Percentiles rank a stretch among this genome's conserved stretches.
Evolutionary conservation across 805 yeast genomes (phyloP).

Genomic region (Yarrowia deformans): DNA sequence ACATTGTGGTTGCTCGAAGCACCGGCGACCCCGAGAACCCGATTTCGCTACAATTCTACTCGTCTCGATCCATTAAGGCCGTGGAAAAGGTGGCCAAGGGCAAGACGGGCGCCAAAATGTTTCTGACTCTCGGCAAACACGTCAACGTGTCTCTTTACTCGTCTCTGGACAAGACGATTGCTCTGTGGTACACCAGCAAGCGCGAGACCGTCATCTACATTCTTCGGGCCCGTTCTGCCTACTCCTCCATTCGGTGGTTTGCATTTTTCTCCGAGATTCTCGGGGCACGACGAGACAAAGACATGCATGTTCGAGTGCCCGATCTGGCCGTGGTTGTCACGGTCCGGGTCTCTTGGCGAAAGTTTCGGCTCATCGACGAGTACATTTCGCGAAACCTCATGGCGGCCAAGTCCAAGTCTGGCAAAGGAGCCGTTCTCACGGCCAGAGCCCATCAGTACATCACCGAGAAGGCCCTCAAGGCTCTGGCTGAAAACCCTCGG

Average conservation of each 20-base stretch:
- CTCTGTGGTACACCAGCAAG: conserved; percentile 52
- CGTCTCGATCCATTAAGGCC: conserved; percentile 52
- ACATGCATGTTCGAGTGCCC: conserved; percentile 56
- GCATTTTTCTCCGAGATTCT: conserved; percentile 61
- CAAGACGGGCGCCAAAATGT: conserved; percentile 45
- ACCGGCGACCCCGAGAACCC: conserved; percentile 63
- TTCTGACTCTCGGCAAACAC: conserved; percentile 44
- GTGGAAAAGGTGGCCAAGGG: conserved; percentile 40
- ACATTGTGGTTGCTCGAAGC: conserved; percentile 72
- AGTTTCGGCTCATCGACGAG: conserved; percentile 36
- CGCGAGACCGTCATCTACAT: conserved; percentile 56
- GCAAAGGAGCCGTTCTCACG: conserved; percentile 1
- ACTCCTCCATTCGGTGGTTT: conserved; percentile 69
- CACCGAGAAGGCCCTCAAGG: conserved; percentile 51
- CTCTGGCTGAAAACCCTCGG: conserved; percentile 47
- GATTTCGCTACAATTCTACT: conserved; percentile 68
- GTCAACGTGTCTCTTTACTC: conserved; percentile 65
- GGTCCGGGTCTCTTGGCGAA: conserved; percentile 56
- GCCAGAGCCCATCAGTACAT: conserved; percentile 50
- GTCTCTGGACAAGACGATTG: conserved; percentile 72
- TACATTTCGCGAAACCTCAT: conserved; percentile 15
- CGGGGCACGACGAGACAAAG: conserved; percentile 50
- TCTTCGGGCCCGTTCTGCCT: conserved; percentile 60
- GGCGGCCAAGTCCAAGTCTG: conserved; percentile 1
- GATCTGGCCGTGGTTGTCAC: conserved; percentile 56